phyloP scores from a whole-genome alignment of 371 early-diverging fungal species.

The Nematocida sp. region DNA sequence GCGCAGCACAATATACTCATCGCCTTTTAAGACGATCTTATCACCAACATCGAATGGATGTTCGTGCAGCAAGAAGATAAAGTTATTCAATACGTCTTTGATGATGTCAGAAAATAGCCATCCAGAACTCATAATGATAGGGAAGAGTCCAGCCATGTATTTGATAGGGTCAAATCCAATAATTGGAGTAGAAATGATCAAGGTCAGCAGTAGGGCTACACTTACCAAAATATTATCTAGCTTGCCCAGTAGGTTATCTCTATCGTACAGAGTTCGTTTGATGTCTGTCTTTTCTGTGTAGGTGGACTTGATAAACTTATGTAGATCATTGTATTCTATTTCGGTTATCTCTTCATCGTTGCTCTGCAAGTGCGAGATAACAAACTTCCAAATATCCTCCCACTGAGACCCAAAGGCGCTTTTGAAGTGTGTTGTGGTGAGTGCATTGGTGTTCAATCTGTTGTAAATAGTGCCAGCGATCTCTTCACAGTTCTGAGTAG shows the following conservation, averaged over 20 bases:
- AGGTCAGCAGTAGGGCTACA: conserved; percentile 38
- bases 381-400: conserved; percentile 47
- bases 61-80: conserved; percentile 63
- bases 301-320: conserved; percentile 18
- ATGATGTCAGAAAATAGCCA: conserved; percentile 65
- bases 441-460: conserved; percentile 24
- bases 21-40: conserved; percentile 56
- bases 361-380: conserved; percentile 11
- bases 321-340: conserved; percentile 42
- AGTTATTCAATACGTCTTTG: conserved; percentile 64
- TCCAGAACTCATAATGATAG: conserved; percentile 60
- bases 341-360: conserved; percentile 6
- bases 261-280: conserved; percentile 57
- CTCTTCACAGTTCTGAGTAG: conserved; percentile 48
- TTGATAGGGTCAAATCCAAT: conserved; percentile 59
- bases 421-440: conserved; percentile 34
- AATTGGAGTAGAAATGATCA: conserved; percentile 56
- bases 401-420: conserved; percentile 30
- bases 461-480: conserved; percentile 57
- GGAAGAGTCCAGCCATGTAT: conserved; percentile 60
- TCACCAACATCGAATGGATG: conserved; percentile 64
- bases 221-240: conserved; percentile 56
- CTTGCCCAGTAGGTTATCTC: conserved; percentile 61
- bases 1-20: conserved; percentile 53
- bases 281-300: conserved; percentile 59